Evolutionary conservation across 176 grass and related monocot genomes (phyloP).

Genomic region (Panicum miliaceum): DNA sequence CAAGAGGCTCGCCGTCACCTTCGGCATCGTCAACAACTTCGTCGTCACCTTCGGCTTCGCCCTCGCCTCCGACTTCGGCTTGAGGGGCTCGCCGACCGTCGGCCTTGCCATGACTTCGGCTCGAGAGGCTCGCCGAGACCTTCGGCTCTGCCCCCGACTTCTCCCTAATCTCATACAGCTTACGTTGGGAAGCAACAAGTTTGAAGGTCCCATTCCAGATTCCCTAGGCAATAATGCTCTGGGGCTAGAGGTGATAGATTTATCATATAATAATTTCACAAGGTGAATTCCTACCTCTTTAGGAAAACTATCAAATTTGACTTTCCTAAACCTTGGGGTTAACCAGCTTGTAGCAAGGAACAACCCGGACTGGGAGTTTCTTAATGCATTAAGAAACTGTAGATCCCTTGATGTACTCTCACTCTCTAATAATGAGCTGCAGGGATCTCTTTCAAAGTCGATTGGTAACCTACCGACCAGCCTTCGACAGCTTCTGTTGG

Average conservation of each 20-base stretch:
- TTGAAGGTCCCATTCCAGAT: constrained; percentile 45
- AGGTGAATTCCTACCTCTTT: constrained; percentile 27
- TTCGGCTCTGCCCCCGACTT: too few species aligned
- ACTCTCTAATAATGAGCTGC: constrained; percentile 15
- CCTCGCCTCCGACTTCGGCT: too few species aligned
- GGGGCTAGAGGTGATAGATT: not conserved
- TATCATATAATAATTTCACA: constrained; percentile 1
- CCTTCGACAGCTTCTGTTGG: constrained; percentile 7
- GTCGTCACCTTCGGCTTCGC: too few species aligned
- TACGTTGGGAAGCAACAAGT: not conserved
- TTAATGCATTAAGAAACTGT: constrained; percentile 28
- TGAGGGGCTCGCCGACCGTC: too few species aligned
- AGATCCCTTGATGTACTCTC: not conserved
- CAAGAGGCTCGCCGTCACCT: too few species aligned
- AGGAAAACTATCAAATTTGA: not conserved
- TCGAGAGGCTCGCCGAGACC: too few species aligned
- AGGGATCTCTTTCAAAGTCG: not conserved
- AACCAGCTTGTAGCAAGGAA: constrained; percentile 42
- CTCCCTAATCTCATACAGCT: constrained; percentile 9
- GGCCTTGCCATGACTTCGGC: too few species aligned
- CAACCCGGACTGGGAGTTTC: constrained; percentile 33
- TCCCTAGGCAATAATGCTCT: constrained; percentile 30
- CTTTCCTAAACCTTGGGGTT: not conserved
- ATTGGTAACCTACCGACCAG: constrained; percentile 9
- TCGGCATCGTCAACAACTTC: too few species aligned